Conservation (phyloP, 2,329 filamentous ascomycete species). For the Coccinonectria pachysandricola region DNA sequence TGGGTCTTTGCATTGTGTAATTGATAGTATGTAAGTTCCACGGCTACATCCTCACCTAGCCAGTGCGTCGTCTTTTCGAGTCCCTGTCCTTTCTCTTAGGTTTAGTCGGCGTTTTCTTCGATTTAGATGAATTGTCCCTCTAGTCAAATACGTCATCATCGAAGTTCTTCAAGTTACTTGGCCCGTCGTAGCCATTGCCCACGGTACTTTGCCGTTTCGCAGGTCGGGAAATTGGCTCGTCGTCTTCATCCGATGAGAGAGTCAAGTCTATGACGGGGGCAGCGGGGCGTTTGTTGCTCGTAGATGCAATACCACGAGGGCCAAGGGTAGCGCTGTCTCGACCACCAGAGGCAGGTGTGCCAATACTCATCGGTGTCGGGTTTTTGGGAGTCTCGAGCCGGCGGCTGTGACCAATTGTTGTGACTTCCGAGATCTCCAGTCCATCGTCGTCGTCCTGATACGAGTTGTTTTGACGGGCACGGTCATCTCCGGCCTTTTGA, state of each 20-base stretch:
- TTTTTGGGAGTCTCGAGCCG: constrained; percentile 28
- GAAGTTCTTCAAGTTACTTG: constrained; percentile 10
- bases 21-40: too few relatives aligned
- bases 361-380: constrained; percentile 23
- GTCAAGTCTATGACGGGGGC: constrained; percentile 51
- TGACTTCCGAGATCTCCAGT: constrained; percentile 37
- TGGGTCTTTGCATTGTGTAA: too few relatives aligned
- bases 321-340: constrained; percentile 26
- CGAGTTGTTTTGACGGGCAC: constrained; percentile 15
- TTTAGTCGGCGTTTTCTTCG: too few relatives aligned
- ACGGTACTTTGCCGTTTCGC: constrained; percentile 35
- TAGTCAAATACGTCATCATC: too few relatives aligned
- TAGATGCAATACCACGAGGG: constrained; percentile 24
- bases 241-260: constrained; percentile 43
- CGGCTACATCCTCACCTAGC: background rate
- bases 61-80: constrained; percentile 5
- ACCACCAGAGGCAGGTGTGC: constrained; percentile 28
- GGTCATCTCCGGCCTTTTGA: constrained; percentile 25
- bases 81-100: constrained; percentile 10
- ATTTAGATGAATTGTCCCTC: too few relatives aligned
- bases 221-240: constrained; percentile 33
- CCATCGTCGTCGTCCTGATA: constrained; percentile 29
- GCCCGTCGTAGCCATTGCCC: constrained; percentile 14
- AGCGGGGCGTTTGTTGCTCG: constrained; percentile 37
- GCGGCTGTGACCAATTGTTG: constrained; percentile 21